These are phyloP conservation scores for Leccinum olivaceopallidum DNA, from an alignment of 768 basidiomycete species.

Conservation along the genomic window DNA sequence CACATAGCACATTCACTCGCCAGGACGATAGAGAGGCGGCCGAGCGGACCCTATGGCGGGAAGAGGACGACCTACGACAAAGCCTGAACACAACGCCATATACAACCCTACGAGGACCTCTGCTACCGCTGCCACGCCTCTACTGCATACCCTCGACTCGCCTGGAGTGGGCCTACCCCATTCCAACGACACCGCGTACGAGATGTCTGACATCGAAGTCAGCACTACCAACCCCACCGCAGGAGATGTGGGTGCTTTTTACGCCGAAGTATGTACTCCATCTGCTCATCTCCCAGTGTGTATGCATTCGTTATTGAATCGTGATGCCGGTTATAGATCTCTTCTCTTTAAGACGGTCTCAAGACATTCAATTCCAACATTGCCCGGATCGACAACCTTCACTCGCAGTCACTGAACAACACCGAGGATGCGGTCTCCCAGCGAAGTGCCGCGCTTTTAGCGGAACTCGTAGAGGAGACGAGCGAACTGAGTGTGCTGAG, in stretches of 20 bases:
- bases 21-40: no score
- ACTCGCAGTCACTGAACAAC: constrained; percentile 75
- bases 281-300: not conserved
- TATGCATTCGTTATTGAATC: not conserved
- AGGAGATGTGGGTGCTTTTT: constrained; percentile 70
- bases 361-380: constrained; percentile 71
- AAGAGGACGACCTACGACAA: no score
- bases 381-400: constrained; percentile 64
- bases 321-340: constrained; percentile 48
- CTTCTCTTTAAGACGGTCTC: constrained; percentile 70
- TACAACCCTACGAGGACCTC: no score
- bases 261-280: constrained; percentile 59
- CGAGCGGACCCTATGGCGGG: no score
- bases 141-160: no score
- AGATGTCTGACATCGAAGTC: constrained; percentile 60
- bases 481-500: constrained; percentile 52
- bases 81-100: no score
- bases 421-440: constrained; percentile 68
- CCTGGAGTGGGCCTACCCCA: no score
- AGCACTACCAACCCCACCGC: constrained; percentile 30
- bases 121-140: no score
- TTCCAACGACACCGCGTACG: constrained; percentile 52
- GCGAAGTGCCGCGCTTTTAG: constrained; percentile 60
- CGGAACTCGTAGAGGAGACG: constrained; percentile 72
- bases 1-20: no score